Conservation (phyloP, 257 asterid genomes). For the Buddleja alternifolia region DNA sequence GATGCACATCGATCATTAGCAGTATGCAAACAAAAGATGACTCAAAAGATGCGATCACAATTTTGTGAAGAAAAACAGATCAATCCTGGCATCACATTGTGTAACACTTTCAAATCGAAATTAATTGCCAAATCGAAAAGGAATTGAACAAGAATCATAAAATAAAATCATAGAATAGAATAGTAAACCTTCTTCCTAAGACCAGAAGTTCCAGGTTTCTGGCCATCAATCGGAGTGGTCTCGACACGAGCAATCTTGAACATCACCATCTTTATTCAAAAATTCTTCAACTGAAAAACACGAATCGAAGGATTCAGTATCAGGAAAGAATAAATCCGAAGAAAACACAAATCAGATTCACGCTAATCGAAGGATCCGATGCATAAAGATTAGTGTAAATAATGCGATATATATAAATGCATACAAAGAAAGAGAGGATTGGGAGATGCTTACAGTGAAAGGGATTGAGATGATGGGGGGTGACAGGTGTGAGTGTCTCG, state of each 20-base stretch:
- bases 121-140: neutral
- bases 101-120: neutral
- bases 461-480: constrained; percentile 19
- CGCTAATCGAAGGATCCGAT: neutral
- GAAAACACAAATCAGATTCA: neutral
- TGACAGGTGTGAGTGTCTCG: constrained; percentile 8
- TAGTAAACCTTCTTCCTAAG: constrained; percentile 78
- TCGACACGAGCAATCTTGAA: constrained; percentile 69
- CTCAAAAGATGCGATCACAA: neutral
- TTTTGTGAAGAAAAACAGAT: constrained; percentile 18
- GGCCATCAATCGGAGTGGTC: constrained; percentile 89
- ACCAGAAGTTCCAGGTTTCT: constrained; percentile 97
- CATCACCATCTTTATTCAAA: constrained; percentile 54
- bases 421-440: constrained; percentile 17
- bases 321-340: constrained; percentile 8
- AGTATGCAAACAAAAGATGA: neutral
- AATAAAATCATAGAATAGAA: neutral
- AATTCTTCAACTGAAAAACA: constrained; percentile 20
- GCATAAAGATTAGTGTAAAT: neutral
- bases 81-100: constrained; percentile 19
- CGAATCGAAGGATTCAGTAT: constrained; percentile 23
- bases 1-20: constrained; percentile 13
- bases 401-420: constrained; percentile 17
- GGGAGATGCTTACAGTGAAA: constrained; percentile 33
- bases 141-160: constrained; percentile 1